Base-by-base conservation (phyloP, 306 rosid species). In the Ceratonia siliqua region DNA sequence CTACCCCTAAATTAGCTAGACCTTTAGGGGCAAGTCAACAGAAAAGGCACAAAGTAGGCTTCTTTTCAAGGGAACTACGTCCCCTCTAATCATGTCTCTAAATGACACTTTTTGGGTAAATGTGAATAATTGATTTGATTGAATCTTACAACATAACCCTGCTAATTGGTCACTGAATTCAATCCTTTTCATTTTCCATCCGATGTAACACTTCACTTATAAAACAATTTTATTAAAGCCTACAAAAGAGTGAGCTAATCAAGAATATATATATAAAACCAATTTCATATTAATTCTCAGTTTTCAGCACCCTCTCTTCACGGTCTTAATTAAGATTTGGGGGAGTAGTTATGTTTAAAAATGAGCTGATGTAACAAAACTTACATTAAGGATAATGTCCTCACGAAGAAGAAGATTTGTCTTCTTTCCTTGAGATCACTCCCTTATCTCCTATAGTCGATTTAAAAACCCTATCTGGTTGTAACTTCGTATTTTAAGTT, bases 21-120 rank as follows among this genome's bases (percentile, higher is more conserved):
- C 82, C 80, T 80, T 76, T 56, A 62, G 39, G 73, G 35, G 33
- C 70, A 77, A 77, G 87, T 80, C 87, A 84, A 77, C 75, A 68
- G 18, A 68, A 77, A 83, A 62, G 78, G 38, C 72, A 43, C 25
- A 54, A 61, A 68, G 74, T 56, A 28, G 17, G 32, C 62, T 59
- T 78, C 32, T 38, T 7, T 28, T n/a, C 12, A 0, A 48, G 9
- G 9, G 42, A 58, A 57, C 67, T 62, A 52, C 78, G 43, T 22
- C 57, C 70, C 32, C 45, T 18, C 17, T 61, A 65, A 74, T 59
- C 10, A 15, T 66, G 59, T 75, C 82, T 59, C 49, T 53, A 38
- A 48, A 21, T 27, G 21, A 20, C 48, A 21, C 57, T 25, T 41
- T 30, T 58, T 58, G 43, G 14, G n/a, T 32, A 25, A 17, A 21